Evolutionary conservation across 2,329 filamentous ascomycete species (phyloP).

Genomic region (Alternaria atra): DNA sequence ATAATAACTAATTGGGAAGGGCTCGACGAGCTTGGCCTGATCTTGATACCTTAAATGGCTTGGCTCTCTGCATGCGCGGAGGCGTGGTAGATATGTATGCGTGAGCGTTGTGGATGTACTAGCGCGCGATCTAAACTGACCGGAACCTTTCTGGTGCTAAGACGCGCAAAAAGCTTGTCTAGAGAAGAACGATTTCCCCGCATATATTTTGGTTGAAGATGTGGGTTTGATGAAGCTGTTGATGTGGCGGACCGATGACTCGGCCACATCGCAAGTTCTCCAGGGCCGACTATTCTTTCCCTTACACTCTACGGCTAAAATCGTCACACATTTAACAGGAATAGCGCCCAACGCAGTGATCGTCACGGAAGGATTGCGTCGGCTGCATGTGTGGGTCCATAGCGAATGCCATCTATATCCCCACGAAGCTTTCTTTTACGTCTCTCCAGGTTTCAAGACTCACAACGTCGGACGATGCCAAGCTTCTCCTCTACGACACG

Average conservation of each 20-base stretch:
- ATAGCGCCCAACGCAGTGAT: slow-evolving; percentile 16
- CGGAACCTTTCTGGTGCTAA: neutral
- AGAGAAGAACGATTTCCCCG: neutral
- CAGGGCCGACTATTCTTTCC: slow-evolving; percentile 9
- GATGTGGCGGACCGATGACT: neutral
- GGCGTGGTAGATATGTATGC: slow-evolving; percentile 2
- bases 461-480: slow-evolving; percentile 27
- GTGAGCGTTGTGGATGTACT: neutral
- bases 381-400: slow-evolving; percentile 11
- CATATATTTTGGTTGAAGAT: neutral
- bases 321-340: slow-evolving; percentile 7
- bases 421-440: slow-evolving; percentile 23
- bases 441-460: slow-evolving; percentile 36
- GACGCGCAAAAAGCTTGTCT: slow-evolving; percentile 16
- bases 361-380: slow-evolving; percentile 12
- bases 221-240: slow-evolving; percentile 8
- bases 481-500: slow-evolving; percentile 21
- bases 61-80: slow-evolving; percentile 37
- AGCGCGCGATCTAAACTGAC: slow-evolving; percentile 5
- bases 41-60: slow-evolving; percentile 28
- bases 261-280: neutral
- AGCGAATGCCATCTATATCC: slow-evolving; percentile 21
- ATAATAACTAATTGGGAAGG: slow-evolving; percentile 10
- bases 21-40: slow-evolving; percentile 27
- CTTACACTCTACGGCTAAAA: slow-evolving; percentile 9